These are phyloP conservation scores for Botryotinia narcissicola DNA, from an alignment of 2,329 filamentous ascomycete species.

Conservation along the genomic window DNA sequence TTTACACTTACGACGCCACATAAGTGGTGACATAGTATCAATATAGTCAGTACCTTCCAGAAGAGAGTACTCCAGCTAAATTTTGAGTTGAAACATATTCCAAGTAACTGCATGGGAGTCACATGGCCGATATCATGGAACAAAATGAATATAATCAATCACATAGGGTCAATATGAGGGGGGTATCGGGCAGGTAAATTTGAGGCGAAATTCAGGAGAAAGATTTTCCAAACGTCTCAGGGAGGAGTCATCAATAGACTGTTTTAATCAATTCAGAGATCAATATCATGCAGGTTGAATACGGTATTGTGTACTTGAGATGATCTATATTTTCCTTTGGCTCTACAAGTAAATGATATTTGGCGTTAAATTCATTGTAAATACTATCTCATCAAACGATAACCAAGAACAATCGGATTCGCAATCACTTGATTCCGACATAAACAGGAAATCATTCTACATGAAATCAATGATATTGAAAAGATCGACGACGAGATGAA, in stretches of 20 bases:
- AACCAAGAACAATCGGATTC: not conserved
- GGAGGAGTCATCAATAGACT: not conserved
- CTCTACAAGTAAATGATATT: not conserved
- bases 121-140: not conserved
- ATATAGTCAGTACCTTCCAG: not conserved
- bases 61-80: not conserved
- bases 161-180: not conserved
- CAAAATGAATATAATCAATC: not conserved
- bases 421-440: not conserved
- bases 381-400: not conserved
- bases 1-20: not conserved
- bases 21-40: not conserved
- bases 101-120: not conserved
- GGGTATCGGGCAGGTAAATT: not conserved
- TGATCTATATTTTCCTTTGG: not conserved
- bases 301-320: not conserved
- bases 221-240: not conserved
- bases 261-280: not conserved
- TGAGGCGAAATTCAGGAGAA: not conserved
- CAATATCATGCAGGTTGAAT: not conserved
- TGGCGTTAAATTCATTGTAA: not conserved
- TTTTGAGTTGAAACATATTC: not conserved
- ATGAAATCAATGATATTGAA: not conserved
- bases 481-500: not conserved
- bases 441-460: not conserved